Evolutionary conservation across 2,329 filamentous ascomycete genomes (phyloP).

Genomic region (Ceratocystis variospora): DNA sequence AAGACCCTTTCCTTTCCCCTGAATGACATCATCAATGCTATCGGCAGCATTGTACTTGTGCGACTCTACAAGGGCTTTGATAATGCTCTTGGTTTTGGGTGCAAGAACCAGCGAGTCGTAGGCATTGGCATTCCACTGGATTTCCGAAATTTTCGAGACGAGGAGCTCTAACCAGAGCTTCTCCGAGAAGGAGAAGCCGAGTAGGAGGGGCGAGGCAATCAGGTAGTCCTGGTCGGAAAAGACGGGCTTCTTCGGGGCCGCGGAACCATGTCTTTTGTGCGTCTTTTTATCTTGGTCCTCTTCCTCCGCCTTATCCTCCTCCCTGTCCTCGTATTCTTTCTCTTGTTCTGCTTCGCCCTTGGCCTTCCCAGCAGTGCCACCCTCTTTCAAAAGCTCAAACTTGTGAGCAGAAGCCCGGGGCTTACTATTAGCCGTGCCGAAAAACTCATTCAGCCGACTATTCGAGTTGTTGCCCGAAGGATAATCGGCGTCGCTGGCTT

Average conservation of each 20-base stretch:
- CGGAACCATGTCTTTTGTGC: not conserved
- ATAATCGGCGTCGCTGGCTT: not conserved
- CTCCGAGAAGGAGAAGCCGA: constrained; percentile 52
- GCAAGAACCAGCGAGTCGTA: constrained; percentile 36
- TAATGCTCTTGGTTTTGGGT: constrained; percentile 34
- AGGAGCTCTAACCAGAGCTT: constrained; percentile 24
- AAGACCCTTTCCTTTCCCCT: constrained; percentile 32
- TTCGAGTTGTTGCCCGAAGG: not conserved
- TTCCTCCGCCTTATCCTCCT: not conserved
- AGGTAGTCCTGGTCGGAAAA: constrained; percentile 76
- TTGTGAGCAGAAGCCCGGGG: not conserved
- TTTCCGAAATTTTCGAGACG: constrained; percentile 31
- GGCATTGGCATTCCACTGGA: constrained; percentile 34
- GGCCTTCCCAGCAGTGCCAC: not conserved
- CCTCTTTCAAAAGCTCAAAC: not conserved
- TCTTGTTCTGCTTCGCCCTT: not conserved
- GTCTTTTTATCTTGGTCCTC: not conserved
- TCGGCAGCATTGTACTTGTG: constrained; percentile 24
- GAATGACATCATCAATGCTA: constrained; percentile 30
- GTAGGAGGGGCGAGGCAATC: constrained; percentile 68
- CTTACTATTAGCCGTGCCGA: not conserved
- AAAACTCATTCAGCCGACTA: not conserved
- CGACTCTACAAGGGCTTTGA: constrained; percentile 36
- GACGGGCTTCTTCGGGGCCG: constrained; percentile 27
- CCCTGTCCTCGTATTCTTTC: too few relatives aligned